phyloP scores from a whole-genome alignment of 2,329 filamentous ascomycete genomes.

The Thelonectria discophora region DNA sequence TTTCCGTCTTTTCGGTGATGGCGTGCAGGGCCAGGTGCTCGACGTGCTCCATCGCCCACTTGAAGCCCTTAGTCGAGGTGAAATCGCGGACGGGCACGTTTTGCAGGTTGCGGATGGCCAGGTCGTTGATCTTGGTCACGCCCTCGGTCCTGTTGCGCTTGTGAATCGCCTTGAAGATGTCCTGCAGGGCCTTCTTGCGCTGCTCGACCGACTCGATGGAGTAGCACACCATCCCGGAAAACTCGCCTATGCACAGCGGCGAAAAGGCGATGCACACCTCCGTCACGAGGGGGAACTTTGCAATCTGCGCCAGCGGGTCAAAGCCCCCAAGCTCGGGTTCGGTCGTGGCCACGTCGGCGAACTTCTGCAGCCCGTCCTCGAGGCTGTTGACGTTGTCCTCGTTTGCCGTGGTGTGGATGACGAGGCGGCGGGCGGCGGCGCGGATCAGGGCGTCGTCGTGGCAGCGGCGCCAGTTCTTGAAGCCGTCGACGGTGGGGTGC shows the following conservation, averaged over 20 bases:
- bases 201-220: neutral
- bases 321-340: neutral
- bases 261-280: neutral
- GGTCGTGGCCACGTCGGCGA: no score
- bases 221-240: neutral
- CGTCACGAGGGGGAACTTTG: neutral
- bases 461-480: neutral
- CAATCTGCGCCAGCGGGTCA: neutral
- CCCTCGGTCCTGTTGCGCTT: neutral
- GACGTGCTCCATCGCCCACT: slow-evolving; percentile 22
- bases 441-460: neutral
- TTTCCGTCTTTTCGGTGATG: slow-evolving; percentile 1
- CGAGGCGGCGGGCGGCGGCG: slow-evolving; percentile 1
- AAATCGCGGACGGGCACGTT: slow-evolving; percentile 24
- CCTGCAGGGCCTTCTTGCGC: neutral
- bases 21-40: slow-evolving; percentile 25
- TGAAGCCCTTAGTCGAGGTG: slow-evolving; percentile 7
- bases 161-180: neutral
- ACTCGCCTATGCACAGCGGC: neutral
- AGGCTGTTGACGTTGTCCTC: neutral
- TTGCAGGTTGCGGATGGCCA: slow-evolving; percentile 31
- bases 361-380: neutral
- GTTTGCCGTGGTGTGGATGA: slow-evolving; percentile 1
- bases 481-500: neutral
- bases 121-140: slow-evolving; percentile 12